Conservation (phyloP, 2,329 filamentous ascomycete genomes). For the Pseudovirgaria hyperparasitica region DNA sequence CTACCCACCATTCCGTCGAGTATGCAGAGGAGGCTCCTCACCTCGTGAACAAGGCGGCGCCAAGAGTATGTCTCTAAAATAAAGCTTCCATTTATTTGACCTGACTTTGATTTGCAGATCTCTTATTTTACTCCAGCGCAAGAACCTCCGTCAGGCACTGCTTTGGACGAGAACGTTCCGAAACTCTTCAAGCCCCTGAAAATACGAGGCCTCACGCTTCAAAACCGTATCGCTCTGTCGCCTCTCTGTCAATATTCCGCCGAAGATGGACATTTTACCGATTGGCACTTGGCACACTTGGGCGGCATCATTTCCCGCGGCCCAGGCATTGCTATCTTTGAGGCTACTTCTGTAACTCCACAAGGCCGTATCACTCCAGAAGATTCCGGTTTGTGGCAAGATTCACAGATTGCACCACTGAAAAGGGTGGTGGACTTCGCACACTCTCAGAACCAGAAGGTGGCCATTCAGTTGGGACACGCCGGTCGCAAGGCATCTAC, state of each 20-base stretch:
- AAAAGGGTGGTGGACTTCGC: conserved; percentile 62
- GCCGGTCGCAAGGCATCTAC: conserved; percentile 55
- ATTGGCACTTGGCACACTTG: conserved; percentile 73
- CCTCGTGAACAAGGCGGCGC: conserved; percentile 28
- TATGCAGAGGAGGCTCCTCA: conserved; percentile 19
- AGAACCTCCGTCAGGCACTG: conserved; percentile 33
- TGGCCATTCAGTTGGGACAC: conserved; percentile 71
- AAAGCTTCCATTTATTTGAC: conserved; percentile 1
- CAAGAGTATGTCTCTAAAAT: conserved; percentile 20
- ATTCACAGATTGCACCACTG: conserved; percentile 64
- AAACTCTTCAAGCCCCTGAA: conserved; percentile 48
- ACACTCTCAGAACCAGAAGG: conserved; percentile 64
- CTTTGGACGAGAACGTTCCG: conserved; percentile 37
- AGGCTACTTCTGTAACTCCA: conserved; percentile 63
- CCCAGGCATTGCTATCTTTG: conserved; percentile 59
- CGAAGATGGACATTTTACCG: conserved; percentile 58
- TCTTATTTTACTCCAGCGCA: conserved; percentile 37
- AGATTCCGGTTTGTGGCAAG: conserved; percentile 71
- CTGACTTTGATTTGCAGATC: conserved; percentile 12
- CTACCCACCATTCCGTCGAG: conserved; percentile 17
- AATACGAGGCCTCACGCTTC: conserved; percentile 47
- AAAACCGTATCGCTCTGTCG: conserved; percentile 53
- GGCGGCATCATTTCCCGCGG: conserved; percentile 68
- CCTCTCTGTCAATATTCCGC: conserved; percentile 57
- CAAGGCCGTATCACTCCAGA: conserved; percentile 76